Base-by-base conservation (phyloP, 192 early-diverging fungal genomes). In the Chytriomyces sp. region DNA sequence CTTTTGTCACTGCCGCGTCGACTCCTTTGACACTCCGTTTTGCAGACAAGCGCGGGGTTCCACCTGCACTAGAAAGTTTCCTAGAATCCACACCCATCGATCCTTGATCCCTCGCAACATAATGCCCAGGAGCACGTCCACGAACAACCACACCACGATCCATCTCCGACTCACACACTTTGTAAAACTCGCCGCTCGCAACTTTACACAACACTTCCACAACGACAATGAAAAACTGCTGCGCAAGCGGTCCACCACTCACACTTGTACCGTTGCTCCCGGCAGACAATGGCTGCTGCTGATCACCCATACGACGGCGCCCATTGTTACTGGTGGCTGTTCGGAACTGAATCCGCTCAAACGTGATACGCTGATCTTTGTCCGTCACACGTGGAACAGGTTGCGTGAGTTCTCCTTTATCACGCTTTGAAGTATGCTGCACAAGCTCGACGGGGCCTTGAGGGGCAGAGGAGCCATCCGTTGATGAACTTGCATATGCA, bases 341-440 rank as follows among this genome's bases (percentile, higher is more conserved):
- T 76, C 98, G 98, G 90, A 98, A 98, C 86, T 98, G 97, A 49
- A 98, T 86, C 47, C 97, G 89, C 71, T 98, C 95, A 80, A 95
- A 98, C 45, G 65, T 44, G 57, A 46, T 80, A 8, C 18, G 49
- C 18, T 45, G 46, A n/a, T 73, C 49, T 26, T 53, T 72, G 13
- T 81, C 45, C 57, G 64, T 50, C 46, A 67, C 45, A 50, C 74
- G 57, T 16, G 82, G 84, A 60, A 48, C 62, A 28, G 84, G 67
- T 89, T 92, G 64, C 85, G 81, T 91, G 78, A 96, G 95, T 11
- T 95, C 94, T 1, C 96, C 95, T 80, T 96, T 96, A 80, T 97
- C 95, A 50, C 96, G 91, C 80, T 98, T 98, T n/a, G 96, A 88
- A 10, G 93, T 96, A 72, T 93, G 93, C 82, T 94, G 93, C 18